Evolutionary conservation across 495 filamentous ascomycete species (phyloP).

Genomic region (Tuber brumale): DNA sequence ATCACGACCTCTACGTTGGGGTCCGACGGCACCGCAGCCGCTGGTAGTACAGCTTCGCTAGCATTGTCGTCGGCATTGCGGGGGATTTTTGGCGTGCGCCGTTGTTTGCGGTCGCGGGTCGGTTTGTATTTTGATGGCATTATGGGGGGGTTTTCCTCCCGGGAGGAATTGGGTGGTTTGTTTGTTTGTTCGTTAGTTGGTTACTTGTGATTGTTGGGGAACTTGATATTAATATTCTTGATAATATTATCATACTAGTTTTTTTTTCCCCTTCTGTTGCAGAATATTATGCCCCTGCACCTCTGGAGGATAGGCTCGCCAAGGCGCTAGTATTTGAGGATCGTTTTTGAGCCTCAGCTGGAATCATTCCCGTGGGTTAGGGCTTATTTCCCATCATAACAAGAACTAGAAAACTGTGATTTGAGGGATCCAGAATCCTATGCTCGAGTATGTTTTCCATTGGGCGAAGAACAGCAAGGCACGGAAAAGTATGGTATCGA

Average conservation of each 20-base stretch:
- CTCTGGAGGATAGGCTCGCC: neutral
- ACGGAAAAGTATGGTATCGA: neutral
- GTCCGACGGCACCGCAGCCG: slow-evolving; percentile 5
- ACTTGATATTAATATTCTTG: neutral
- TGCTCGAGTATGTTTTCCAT: neutral
- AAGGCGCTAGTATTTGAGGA: neutral
- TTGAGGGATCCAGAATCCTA: neutral
- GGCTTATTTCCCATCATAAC: neutral
- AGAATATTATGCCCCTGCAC: neutral
- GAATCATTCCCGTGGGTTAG: neutral
- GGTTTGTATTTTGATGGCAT: slow-evolving; percentile 41
- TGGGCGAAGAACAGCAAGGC: neutral
- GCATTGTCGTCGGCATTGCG: neutral
- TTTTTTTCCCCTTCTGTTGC: too few relatives aligned
- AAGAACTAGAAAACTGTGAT: neutral
- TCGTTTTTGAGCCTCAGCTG: neutral
- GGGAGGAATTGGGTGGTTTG: neutral
- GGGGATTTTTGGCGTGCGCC: slow-evolving; percentile 9
- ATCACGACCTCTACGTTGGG: slow-evolving; percentile 29
- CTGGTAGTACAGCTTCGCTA: neutral
- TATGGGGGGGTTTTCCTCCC: slow-evolving; percentile 2
- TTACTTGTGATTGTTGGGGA: neutral
- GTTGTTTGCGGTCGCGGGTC: slow-evolving; percentile 41
- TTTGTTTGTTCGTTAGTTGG: neutral
- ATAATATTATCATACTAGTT: too few relatives aligned